Conservation (phyloP, 208 protist genomes). For the Leishmania aethiopica region DNA sequence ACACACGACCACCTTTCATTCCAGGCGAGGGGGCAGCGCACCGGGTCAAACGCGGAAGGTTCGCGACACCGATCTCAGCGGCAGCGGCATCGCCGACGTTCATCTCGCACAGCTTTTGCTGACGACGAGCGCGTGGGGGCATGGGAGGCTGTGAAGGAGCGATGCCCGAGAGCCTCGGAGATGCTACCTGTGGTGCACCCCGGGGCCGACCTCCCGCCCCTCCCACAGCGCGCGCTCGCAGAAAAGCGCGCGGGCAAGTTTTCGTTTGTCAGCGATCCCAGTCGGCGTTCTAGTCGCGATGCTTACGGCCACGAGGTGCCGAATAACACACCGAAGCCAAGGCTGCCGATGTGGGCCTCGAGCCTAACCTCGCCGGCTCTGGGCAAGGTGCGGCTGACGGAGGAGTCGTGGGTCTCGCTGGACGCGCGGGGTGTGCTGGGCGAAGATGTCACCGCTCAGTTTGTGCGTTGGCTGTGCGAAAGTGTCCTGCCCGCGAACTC, state of each 20-base stretch:
- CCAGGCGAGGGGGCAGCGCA: constrained; percentile 10
- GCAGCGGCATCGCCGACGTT: neutral
- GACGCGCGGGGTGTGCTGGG: constrained; percentile 36
- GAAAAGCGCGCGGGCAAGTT: constrained; percentile 35
- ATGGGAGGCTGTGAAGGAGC: neutral
- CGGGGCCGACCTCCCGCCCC: neutral
- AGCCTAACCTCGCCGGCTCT: constrained; percentile 69
- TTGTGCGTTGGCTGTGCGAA: constrained; percentile 20
- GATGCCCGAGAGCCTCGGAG: neutral
- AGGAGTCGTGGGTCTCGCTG: constrained; percentile 62
- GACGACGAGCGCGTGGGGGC: neutral
- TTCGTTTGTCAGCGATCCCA: constrained; percentile 49
- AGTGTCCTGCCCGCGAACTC: constrained; percentile 3
- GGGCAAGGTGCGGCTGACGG: constrained; percentile 45
- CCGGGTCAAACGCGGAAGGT: neutral
- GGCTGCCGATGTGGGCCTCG: constrained; percentile 71
- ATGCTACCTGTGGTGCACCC: constrained; percentile 21
- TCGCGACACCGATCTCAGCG: neutral
- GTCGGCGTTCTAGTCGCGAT: constrained; percentile 16
- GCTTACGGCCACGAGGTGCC: constrained; percentile 44
- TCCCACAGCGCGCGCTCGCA: neutral
- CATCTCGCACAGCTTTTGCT: neutral
- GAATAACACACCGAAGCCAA: constrained; percentile 66
- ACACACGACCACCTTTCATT: constrained; percentile 9
- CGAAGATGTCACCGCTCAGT: constrained; percentile 19